phyloP scores from a whole-genome alignment of 1,139 yeast species.

The Suhomyces choctaworum region DNA sequence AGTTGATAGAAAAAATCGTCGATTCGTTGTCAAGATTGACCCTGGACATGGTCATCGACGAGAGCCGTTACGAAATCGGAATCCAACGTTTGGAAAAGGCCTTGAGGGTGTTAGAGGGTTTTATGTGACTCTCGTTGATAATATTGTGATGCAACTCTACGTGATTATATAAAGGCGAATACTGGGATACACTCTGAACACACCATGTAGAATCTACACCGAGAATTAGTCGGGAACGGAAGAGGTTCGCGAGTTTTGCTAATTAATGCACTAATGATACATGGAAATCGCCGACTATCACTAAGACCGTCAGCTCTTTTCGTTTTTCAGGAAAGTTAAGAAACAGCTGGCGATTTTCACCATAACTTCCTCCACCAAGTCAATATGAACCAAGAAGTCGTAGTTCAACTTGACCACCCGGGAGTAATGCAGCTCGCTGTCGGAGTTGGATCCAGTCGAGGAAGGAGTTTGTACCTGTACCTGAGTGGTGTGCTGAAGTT shows the following conservation, averaged over 20 bases:
- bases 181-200: too few species aligned
- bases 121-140: constrained; percentile 21
- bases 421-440: constrained; percentile 4
- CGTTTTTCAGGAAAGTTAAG: constrained; percentile 8
- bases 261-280: constrained; percentile 7
- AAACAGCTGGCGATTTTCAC: constrained; percentile 14
- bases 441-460: constrained; percentile 13
- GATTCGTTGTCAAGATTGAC: constrained; percentile 83
- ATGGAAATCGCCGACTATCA: not conserved
- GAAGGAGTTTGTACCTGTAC: constrained; percentile 15
- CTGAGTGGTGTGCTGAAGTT: constrained; percentile 10
- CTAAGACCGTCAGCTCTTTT: constrained; percentile 3
- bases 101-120: constrained; percentile 82
- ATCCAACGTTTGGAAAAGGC: constrained; percentile 77
- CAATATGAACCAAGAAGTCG: constrained; percentile 36
- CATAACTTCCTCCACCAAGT: constrained; percentile 19
- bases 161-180: not conserved
- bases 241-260: too few species aligned
- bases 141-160: not conserved
- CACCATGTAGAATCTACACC: too few species aligned
- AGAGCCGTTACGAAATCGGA: constrained; percentile 78
- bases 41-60: constrained; percentile 86
- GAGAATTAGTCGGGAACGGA: too few species aligned
- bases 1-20: constrained; percentile 77
- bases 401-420: constrained; percentile 38